Evolutionary conservation across 2,329 filamentous ascomycete species (phyloP).

Genomic region (Xylariaceae sp.): DNA sequence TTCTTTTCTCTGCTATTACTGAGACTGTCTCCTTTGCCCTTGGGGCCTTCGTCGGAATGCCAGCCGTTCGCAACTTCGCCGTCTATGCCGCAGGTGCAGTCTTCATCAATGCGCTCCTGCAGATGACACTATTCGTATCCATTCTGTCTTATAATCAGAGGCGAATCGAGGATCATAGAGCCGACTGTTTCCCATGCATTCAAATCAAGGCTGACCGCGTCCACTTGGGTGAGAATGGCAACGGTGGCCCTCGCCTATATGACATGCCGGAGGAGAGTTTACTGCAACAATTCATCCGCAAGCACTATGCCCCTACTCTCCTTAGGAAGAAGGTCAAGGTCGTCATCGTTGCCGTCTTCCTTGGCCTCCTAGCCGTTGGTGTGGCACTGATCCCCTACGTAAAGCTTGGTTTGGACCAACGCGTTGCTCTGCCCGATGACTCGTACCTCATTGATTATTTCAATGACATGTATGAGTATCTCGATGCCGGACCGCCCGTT

Average conservation of each 20-base stretch:
- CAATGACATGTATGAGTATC: slow-evolving; percentile 89
- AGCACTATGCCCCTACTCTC: slow-evolving; percentile 76
- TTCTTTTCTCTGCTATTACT: slow-evolving; percentile 88
- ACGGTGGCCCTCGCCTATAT: slow-evolving; percentile 54
- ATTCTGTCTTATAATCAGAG: slow-evolving; percentile 87
- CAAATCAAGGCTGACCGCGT: slow-evolving; percentile 69
- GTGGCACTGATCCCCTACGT: slow-evolving; percentile 80
- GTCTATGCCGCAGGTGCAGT: slow-evolving; percentile 94
- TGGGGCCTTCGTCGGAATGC: slow-evolving; percentile 94
- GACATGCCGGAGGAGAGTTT: slow-evolving; percentile 77
- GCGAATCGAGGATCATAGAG: slow-evolving; percentile 79
- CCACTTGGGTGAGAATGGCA: slow-evolving; percentile 60
- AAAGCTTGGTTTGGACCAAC: slow-evolving; percentile 84
- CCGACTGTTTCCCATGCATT: slow-evolving; percentile 88
- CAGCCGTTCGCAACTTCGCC: slow-evolving; percentile 94
- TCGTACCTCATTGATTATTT: slow-evolving; percentile 97
- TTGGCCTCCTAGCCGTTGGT: slow-evolving; percentile 80
- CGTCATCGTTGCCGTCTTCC: slow-evolving; percentile 70
- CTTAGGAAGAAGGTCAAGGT: slow-evolving; percentile 77
- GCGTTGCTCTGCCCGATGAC: slow-evolving; percentile 86
- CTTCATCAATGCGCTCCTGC: slow-evolving; percentile 92
- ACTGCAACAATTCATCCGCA: slow-evolving; percentile 84
- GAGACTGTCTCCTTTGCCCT: slow-evolving; percentile 92
- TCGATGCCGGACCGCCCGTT: slow-evolving; percentile 85
- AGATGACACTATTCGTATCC: slow-evolving; percentile 95